Percentiles rank a stretch among this genome's conserved stretches.
Conservation (phyloP, 1,139 yeast genomes). For the Hyphopichia wangnamkhiaoensis region DNA sequence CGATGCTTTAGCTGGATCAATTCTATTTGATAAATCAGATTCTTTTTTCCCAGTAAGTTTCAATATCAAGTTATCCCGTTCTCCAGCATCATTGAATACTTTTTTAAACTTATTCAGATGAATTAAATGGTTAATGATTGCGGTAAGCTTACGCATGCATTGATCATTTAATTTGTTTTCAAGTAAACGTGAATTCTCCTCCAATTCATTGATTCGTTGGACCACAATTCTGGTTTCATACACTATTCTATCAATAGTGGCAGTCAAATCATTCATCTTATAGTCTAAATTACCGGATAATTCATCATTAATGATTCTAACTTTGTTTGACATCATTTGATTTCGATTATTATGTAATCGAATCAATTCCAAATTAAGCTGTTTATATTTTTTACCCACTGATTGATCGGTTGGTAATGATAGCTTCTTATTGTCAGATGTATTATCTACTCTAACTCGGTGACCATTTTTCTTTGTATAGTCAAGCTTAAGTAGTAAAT, state of each 20-base stretch:
- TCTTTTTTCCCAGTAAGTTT: slow-evolving; percentile 29
- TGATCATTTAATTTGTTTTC: slow-evolving; percentile 40
- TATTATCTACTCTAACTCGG: slow-evolving; percentile 4
- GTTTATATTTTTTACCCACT: slow-evolving; percentile 26
- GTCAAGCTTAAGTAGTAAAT: slow-evolving; percentile 22
- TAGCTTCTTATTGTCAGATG: not conserved
- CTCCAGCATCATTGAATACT: slow-evolving; percentile 31
- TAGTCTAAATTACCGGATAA: slow-evolving; percentile 37
- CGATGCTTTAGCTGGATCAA: slow-evolving; percentile 7
- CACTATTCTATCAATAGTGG: slow-evolving; percentile 71
- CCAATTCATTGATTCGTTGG: slow-evolving; percentile 78
- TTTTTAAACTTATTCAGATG: slow-evolving; percentile 33
- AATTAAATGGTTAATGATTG: slow-evolving; percentile 39
- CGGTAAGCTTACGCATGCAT: slow-evolving; percentile 25
- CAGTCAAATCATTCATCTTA: slow-evolving; percentile 63
- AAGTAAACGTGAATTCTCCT: slow-evolving; percentile 57
- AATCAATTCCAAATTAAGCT: slow-evolving; percentile 32
- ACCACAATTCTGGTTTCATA: slow-evolving; percentile 77
- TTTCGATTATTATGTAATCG: slow-evolving; percentile 31
- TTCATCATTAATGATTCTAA: slow-evolving; percentile 33
- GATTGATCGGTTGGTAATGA: slow-evolving; percentile 14
- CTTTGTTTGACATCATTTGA: slow-evolving; percentile 31
- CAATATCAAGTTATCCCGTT: slow-evolving; percentile 27
- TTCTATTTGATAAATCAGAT: slow-evolving; percentile 17
- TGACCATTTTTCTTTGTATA: slow-evolving; percentile 15